These are phyloP conservation scores for Quercus mongolica DNA, from an alignment of 306 rosid genomes.

Conservation along the genomic window DNA sequence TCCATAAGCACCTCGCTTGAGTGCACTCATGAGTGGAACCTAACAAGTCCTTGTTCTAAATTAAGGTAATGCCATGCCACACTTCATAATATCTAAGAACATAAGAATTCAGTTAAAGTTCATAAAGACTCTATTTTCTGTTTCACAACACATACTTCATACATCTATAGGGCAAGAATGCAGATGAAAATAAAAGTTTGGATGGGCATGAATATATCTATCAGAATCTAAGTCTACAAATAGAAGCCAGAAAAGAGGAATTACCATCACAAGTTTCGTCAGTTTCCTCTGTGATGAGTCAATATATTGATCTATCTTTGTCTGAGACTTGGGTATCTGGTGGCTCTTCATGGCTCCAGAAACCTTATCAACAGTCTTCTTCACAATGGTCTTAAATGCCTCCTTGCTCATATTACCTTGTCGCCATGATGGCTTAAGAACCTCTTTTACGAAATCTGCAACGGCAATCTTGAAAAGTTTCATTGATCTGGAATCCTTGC, in stretches of 20 bases:
- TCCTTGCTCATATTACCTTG: slow-evolving; percentile 99
- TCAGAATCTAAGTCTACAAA: neutral
- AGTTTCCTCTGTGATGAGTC: slow-evolving; percentile 89
- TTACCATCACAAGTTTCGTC: slow-evolving; percentile 95
- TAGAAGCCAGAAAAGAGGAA: slow-evolving; percentile 19
- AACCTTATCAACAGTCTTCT: slow-evolving; percentile 97
- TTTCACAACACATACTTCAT: neutral
- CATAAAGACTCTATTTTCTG: neutral
- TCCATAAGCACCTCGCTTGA: too few relatives aligned
- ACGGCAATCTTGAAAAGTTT: slow-evolving; percentile 80
- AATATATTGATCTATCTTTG: slow-evolving; percentile 77
- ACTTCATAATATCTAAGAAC: neutral
- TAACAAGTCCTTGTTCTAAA: neutral
- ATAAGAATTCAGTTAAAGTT: neutral
- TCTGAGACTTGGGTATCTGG: slow-evolving; percentile 85
- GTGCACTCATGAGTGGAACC: neutral
- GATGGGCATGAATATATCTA: neutral
- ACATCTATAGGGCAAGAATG: neutral
- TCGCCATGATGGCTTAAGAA: slow-evolving; percentile 94
- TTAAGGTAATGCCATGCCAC: neutral
- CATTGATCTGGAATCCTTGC: slow-evolving; percentile 79
- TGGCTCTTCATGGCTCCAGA: slow-evolving; percentile 97
- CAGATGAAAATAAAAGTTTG: slow-evolving; percentile 1
- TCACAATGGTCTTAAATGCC: slow-evolving; percentile 95
- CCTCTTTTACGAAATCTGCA: slow-evolving; percentile 93